These are phyloP conservation scores for Apiotrichum montevideense DNA, from an alignment of 1,284 basidiomycete genomes.

Conservation along the genomic window DNA sequence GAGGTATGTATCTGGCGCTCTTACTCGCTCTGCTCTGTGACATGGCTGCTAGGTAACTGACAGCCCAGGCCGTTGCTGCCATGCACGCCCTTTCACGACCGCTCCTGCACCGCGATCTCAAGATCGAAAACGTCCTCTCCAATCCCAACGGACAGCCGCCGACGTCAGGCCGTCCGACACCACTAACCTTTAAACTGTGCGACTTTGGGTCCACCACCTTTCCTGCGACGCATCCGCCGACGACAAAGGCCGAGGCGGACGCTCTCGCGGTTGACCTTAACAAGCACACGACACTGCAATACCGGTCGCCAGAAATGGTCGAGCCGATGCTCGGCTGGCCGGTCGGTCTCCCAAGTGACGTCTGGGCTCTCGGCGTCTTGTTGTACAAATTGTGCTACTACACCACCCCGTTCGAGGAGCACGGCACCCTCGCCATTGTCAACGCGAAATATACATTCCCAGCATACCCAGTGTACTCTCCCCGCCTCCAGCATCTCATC, in stretches of 20 bases:
- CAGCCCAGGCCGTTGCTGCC: slow-evolving; percentile 62
- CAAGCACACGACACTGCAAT: slow-evolving; percentile 89
- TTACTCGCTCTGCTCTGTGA: neutral
- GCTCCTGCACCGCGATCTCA: slow-evolving; percentile 92
- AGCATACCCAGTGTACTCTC: slow-evolving; percentile 85
- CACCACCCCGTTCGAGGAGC: slow-evolving; percentile 96
- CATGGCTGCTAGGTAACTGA: neutral
- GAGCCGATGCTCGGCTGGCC: slow-evolving; percentile 53
- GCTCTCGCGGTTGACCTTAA: slow-evolving; percentile 87
- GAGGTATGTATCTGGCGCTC: slow-evolving; percentile 50
- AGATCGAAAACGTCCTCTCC: slow-evolving; percentile 93
- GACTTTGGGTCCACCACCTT: slow-evolving; percentile 93
- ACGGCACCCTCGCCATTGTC: slow-evolving; percentile 90
- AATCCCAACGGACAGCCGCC: slow-evolving; percentile 39
- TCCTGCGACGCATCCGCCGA: slow-evolving; percentile 62
- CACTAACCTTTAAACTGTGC: slow-evolving; percentile 81
- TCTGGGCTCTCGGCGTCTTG: slow-evolving; percentile 71
- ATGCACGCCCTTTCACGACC: slow-evolving; percentile 88
- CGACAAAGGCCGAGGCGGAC: slow-evolving; percentile 72
- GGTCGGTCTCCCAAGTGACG: slow-evolving; percentile 54
- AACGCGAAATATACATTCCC: slow-evolving; percentile 95
- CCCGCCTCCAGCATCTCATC: slow-evolving; percentile 77
- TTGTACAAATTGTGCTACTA: slow-evolving; percentile 91
- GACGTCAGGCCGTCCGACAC: slow-evolving; percentile 52
- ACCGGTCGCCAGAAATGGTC: slow-evolving; percentile 96